A percentile compares a stretch with the other conserved stretches of the same genome.
Evolutionary conservation across 2,329 filamentous ascomycete species (phyloP).

Genomic region (Diaporthe sp.): DNA sequence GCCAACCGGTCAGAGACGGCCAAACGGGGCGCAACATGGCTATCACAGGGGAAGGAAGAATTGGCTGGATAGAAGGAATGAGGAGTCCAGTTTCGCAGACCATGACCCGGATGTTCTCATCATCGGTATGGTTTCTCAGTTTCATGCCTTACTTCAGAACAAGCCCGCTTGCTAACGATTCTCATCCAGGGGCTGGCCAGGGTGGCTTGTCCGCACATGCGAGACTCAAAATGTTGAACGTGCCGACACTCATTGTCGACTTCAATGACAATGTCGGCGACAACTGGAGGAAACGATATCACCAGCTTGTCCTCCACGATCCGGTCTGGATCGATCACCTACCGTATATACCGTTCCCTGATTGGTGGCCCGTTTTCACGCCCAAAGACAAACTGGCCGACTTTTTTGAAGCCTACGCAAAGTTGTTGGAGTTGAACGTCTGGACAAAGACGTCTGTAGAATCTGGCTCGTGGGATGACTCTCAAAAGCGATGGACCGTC

Average conservation of each 20-base stretch:
- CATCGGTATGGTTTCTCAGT: conserved; percentile 55
- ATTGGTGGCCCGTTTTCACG: conserved; percentile 74
- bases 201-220: conserved; percentile 65
- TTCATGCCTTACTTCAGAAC: too few relatives aligned
- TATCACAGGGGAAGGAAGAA: conserved; percentile 65
- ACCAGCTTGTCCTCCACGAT: conserved; percentile 71
- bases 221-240: conserved; percentile 66
- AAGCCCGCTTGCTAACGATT: conserved; percentile 2
- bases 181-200: conserved; percentile 64
- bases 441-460: conserved; percentile 67
- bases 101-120: conserved; percentile 66
- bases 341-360: conserved; percentile 72
- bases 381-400: conserved; percentile 76
- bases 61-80: conserved; percentile 65
- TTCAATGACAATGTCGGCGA: conserved; percentile 65
- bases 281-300: conserved; percentile 71
- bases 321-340: conserved; percentile 70
- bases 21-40: conserved; percentile 69
- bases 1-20: conserved; percentile 57
- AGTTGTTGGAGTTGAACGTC: conserved; percentile 72
- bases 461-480: conserved; percentile 61
- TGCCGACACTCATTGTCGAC: conserved; percentile 66
- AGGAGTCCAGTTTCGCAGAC: conserved; percentile 60
- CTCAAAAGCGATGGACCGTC: conserved; percentile 66
- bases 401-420: conserved; percentile 74